These are phyloP conservation scores for Panaeolus cyanescens DNA, from an alignment of 768 basidiomycete genomes.

Conservation along the genomic window DNA sequence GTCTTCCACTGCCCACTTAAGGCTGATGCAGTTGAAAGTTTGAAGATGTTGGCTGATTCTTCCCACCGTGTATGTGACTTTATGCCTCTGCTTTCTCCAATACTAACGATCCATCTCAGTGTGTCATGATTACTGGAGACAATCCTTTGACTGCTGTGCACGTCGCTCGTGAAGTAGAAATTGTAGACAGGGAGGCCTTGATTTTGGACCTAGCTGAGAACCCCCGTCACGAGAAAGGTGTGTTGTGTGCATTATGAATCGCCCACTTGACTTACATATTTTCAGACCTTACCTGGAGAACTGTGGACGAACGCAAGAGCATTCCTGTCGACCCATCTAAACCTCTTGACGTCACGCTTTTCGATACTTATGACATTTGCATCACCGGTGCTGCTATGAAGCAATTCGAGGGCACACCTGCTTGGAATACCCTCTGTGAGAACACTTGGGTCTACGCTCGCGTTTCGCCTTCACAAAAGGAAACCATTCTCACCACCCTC, in stretches of 20 bases:
- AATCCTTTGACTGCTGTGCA: constrained; percentile 97
- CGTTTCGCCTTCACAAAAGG: constrained; percentile 95
- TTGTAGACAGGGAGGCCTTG: constrained; percentile 92
- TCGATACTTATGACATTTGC: constrained; percentile 93
- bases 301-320: constrained; percentile 88
- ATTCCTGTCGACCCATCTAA: constrained; percentile 83
- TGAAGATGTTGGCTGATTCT: constrained; percentile 95
- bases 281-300: constrained; percentile 91
- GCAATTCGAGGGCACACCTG: constrained; percentile 71
- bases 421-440: constrained; percentile 85
- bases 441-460: constrained; percentile 99
- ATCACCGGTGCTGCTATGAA: constrained; percentile 93
- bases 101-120: constrained; percentile 46
- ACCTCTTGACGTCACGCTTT: constrained; percentile 76
- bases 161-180: constrained; percentile 95
- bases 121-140: constrained; percentile 99
- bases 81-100: background rate
- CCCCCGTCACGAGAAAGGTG: constrained; percentile 66
- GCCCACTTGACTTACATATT: too few species aligned
- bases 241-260: too few species aligned
- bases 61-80: constrained; percentile 82
- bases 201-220: constrained; percentile 92
- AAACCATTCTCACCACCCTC: constrained; percentile 89
- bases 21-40: constrained; percentile 83
- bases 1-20: constrained; percentile 99